Evolutionary conservation across 2,329 filamentous ascomycete genomes (phyloP).

Genomic region (Fusarium brachygibbosum): DNA sequence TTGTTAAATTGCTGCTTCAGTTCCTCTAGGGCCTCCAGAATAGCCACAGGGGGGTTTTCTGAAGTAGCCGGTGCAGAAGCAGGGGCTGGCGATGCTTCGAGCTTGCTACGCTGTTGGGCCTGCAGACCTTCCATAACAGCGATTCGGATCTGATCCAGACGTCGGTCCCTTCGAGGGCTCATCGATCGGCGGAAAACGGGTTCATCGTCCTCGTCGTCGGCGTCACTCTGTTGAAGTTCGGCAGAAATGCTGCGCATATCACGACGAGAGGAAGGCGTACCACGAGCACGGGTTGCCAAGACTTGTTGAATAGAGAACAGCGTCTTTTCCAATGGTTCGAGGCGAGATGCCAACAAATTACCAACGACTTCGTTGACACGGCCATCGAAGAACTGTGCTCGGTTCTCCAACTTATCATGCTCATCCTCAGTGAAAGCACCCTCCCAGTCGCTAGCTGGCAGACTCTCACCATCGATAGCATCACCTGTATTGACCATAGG

Average conservation of each 20-base stretch:
- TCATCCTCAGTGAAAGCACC: slow-evolving; percentile 85
- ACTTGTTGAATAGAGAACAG: slow-evolving; percentile 81
- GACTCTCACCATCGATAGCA: slow-evolving; percentile 63
- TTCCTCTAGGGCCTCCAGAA: slow-evolving; percentile 76
- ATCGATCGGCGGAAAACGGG: slow-evolving; percentile 74
- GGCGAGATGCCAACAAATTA: slow-evolving; percentile 78
- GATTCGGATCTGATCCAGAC: slow-evolving; percentile 83
- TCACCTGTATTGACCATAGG: slow-evolving; percentile 65
- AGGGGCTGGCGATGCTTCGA: slow-evolving; percentile 49
- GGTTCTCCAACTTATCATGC: slow-evolving; percentile 83
- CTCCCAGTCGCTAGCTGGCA: slow-evolving; percentile 91
- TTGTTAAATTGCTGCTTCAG: slow-evolving; percentile 65
- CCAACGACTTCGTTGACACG: slow-evolving; percentile 91
- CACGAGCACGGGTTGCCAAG: slow-evolving; percentile 69
- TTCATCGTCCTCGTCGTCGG: slow-evolving; percentile 92
- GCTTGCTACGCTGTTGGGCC: slow-evolving; percentile 63
- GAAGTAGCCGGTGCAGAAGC: slow-evolving; percentile 6
- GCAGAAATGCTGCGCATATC: slow-evolving; percentile 76
- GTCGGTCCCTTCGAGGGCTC: slow-evolving; percentile 84
- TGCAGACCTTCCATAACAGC: slow-evolving; percentile 81
- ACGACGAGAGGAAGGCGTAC: slow-evolving; percentile 68
- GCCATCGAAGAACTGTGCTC: slow-evolving; percentile 89
- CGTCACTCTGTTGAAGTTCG: slow-evolving; percentile 85
- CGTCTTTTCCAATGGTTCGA: slow-evolving; percentile 85
- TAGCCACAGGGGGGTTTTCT: slow-evolving; percentile 54